Evolutionary conservation across 1,139 yeast species (phyloP).

Genomic region (Debaryomyces udenii): DNA sequence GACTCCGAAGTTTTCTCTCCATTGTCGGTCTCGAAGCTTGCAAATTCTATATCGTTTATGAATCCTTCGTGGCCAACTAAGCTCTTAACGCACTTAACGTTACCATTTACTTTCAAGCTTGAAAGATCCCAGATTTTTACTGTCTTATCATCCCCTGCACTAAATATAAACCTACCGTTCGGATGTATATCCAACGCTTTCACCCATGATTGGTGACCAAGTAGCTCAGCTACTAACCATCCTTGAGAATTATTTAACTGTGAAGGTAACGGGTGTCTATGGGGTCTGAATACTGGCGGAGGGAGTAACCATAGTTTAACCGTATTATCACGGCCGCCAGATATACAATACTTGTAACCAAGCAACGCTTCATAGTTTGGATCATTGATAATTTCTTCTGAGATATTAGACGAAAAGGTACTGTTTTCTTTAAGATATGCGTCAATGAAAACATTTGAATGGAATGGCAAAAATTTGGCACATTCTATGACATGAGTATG

Average conservation of each 20-base stretch:
- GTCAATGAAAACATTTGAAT: slow-evolving; percentile 54
- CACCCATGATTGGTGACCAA: slow-evolving; percentile 90
- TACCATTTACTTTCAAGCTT: slow-evolving; percentile 44
- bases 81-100: slow-evolving; percentile 51
- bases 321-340: slow-evolving; percentile 81
- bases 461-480: slow-evolving; percentile 64
- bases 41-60: slow-evolving; percentile 67
- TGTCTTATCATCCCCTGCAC: slow-evolving; percentile 80
- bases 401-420: slow-evolving; percentile 36
- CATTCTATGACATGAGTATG: slow-evolving; percentile 86
- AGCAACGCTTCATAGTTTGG: slow-evolving; percentile 34
- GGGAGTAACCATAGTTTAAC: slow-evolving; percentile 80
- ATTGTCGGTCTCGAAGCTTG: slow-evolving; percentile 34
- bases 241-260: slow-evolving; percentile 58
- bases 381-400: slow-evolving; percentile 34
- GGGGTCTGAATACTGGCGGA: slow-evolving; percentile 56
- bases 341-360: slow-evolving; percentile 69
- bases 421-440: slow-evolving; percentile 41
- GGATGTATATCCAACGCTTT: slow-evolving; percentile 73
- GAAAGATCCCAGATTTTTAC: slow-evolving; percentile 79
- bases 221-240: slow-evolving; percentile 53
- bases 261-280: slow-evolving; percentile 61
- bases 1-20: slow-evolving; percentile 13
- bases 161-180: slow-evolving; percentile 67
- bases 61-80: slow-evolving; percentile 75